A percentile compares a stretch with the other conserved stretches of the same genome.
These are phyloP conservation scores for Beauveria scarabaeidicola DNA, from an alignment of 2,329 filamentous ascomycete genomes.

Conservation along the genomic window DNA sequence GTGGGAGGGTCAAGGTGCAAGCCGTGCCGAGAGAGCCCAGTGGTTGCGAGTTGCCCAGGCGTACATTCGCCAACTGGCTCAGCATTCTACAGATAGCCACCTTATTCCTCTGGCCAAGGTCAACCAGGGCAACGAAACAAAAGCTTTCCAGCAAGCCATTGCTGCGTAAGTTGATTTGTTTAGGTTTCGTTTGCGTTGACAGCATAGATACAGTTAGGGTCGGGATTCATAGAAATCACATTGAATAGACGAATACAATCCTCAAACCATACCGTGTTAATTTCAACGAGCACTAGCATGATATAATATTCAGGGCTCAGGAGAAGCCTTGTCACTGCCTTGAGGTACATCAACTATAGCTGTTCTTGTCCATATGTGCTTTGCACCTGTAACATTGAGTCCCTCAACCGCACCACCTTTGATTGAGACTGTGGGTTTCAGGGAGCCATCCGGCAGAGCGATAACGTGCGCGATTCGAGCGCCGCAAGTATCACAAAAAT, in stretches of 20 bases:
- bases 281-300: neutral
- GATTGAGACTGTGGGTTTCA: constrained; percentile 30
- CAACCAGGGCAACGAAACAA: constrained; percentile 45
- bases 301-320: neutral
- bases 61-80: constrained; percentile 38
- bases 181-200: neutral
- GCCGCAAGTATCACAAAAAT: constrained; percentile 34
- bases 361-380: constrained; percentile 37
- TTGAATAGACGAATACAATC: neutral
- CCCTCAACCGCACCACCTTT: constrained; percentile 39
- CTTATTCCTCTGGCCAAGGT: constrained; percentile 49
- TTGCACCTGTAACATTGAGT: constrained; percentile 29
- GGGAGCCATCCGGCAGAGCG: constrained; percentile 28
- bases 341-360: constrained; percentile 37
- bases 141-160: constrained; percentile 42
- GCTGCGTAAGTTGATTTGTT: constrained; percentile 17
- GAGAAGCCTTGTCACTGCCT: constrained; percentile 20
- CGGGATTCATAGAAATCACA: constrained; percentile 9
- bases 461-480: constrained; percentile 39
- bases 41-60: constrained; percentile 54
- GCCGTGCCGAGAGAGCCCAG: constrained; percentile 46
- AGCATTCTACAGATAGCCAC: constrained; percentile 25
- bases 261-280: neutral
- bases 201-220: neutral
- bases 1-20: constrained; percentile 55